phyloP scores from a whole-genome alignment of 345 rosid genomes.

The Nasturtium officinale region DNA sequence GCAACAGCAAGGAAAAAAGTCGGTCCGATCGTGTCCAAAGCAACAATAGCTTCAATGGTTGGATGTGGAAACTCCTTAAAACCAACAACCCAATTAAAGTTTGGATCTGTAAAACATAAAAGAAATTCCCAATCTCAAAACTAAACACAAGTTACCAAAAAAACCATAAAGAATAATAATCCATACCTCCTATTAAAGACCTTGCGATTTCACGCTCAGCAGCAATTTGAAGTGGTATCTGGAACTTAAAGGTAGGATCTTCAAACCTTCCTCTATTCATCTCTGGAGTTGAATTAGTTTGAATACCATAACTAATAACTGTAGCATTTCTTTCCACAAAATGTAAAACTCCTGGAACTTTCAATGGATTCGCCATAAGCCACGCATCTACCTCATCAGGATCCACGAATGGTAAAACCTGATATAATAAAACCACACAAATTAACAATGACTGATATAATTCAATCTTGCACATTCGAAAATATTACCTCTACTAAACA shows the following conservation, averaged over 20 bases:
- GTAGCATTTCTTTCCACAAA: constrained; percentile 58
- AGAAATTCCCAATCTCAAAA: constrained; percentile 16
- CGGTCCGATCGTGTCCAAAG: constrained; percentile 61
- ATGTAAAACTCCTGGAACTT: constrained; percentile 77
- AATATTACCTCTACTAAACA: no score
- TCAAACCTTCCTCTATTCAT: constrained; percentile 57
- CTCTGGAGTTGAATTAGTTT: constrained; percentile 77
- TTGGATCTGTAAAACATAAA: constrained; percentile 53
- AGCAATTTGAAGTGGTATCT: constrained; percentile 85
- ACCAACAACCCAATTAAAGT: constrained; percentile 73
- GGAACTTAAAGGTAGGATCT: constrained; percentile 88
- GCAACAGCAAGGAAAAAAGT: constrained; percentile 87
- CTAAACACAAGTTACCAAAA: neutral
- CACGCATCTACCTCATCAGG: constrained; percentile 63
- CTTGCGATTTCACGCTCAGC: constrained; percentile 95
- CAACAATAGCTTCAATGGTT: constrained; percentile 50
- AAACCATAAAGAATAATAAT: neutral
- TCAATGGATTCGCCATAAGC: constrained; percentile 63
- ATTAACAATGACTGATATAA: no score
- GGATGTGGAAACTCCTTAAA: constrained; percentile 90
- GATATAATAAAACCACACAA: constrained; percentile 19
- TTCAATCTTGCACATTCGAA: no score
- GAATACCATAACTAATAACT: constrained; percentile 75
- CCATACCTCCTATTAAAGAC: constrained; percentile 67
- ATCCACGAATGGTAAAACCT: constrained; percentile 66